These are phyloP conservation scores for Blastobotrys americana DNA, from an alignment of 805 yeast species.

Conservation along the genomic window DNA sequence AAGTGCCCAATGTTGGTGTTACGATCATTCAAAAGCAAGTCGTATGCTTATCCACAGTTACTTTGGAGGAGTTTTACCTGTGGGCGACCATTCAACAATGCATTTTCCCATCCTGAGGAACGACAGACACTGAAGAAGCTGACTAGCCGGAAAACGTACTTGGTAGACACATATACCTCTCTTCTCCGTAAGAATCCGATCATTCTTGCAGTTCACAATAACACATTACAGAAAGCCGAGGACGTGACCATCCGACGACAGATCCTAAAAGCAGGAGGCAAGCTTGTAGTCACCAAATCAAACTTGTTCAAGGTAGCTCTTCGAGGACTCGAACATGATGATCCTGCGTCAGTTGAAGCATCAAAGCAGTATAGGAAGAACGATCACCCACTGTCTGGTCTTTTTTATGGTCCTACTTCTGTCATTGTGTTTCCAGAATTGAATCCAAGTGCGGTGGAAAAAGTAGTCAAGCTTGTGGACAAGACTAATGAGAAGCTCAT, in stretches of 20 bases:
- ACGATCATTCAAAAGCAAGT: no score
- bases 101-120: no score
- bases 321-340: constrained; percentile 57
- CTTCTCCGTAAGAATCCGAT: constrained; percentile 62
- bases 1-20: no score
- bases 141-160: constrained; percentile 75
- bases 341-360: constrained; percentile 64
- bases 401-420: constrained; percentile 83
- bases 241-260: constrained; percentile 55
- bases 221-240: constrained; percentile 66
- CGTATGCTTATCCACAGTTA: no score
- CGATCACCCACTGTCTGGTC: constrained; percentile 60
- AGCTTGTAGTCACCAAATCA: constrained; percentile 60
- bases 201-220: constrained; percentile 75
- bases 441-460: constrained; percentile 62
- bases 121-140: constrained; percentile 58
- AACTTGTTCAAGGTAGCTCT: constrained; percentile 68
- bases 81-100: no score
- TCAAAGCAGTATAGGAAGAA: constrained; percentile 30
- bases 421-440: constrained; percentile 58
- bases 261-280: constrained; percentile 59
- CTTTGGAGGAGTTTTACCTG: no score
- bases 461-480: constrained; percentile 54
- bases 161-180: constrained; percentile 72
- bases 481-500: constrained; percentile 65